phyloP scores from a whole-genome alignment of 441 rosid genomes.

The Hura crepitans region DNA sequence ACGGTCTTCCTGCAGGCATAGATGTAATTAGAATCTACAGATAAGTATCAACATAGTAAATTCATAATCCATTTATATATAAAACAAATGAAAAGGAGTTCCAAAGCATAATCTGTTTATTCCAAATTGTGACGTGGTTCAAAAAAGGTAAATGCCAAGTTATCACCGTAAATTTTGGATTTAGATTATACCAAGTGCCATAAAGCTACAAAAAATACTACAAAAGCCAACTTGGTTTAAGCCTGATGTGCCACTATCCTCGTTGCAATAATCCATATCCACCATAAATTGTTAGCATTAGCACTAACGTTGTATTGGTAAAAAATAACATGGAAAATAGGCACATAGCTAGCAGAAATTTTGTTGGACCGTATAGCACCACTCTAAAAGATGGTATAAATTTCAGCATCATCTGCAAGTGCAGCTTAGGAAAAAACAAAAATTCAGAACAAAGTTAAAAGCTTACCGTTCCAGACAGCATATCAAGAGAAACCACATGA shows the following conservation, averaged over 20 bases:
- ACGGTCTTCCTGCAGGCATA: constrained; percentile 66
- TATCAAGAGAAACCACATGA: constrained; percentile 78
- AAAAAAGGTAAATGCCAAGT: neutral
- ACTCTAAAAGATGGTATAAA: neutral
- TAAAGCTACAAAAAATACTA: neutral
- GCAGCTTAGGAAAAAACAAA: constrained; percentile 1
- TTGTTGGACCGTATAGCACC: neutral
- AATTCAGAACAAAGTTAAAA: constrained; percentile 19
- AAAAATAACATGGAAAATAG: no score
- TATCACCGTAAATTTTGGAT: neutral
- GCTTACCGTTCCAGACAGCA: constrained; percentile 87
- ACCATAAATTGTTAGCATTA: no score
- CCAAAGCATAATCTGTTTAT: constrained; percentile 1
- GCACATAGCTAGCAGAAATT: no score
- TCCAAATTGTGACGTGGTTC: neutral
- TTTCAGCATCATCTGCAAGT: neutral
- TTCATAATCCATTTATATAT: neutral
- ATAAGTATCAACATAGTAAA: constrained; percentile 3
- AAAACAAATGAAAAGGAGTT: neutral
- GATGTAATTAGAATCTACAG: constrained; percentile 15
- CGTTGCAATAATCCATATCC: no score
- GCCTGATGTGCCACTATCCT: no score
- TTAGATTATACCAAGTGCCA: neutral
- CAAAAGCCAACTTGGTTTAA: no score
- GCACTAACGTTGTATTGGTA: no score